These are phyloP conservation scores for Xylaria cubensis DNA, from an alignment of 495 filamentous ascomycete genomes.

Conservation along the genomic window DNA sequence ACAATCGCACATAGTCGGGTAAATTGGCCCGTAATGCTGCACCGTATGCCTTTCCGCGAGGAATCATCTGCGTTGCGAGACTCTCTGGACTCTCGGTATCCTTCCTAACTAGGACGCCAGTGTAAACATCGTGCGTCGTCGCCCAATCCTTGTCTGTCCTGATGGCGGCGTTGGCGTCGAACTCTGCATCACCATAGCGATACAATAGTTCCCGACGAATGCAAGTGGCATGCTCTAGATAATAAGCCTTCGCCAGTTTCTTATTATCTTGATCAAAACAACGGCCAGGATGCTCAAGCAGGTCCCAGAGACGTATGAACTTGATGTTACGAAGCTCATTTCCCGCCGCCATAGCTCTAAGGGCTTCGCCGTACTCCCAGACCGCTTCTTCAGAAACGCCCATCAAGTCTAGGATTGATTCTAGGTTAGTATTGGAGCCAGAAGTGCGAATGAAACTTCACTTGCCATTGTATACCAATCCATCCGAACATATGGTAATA, in stretches of 20 bases:
- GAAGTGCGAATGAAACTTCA: neutral
- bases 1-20: constrained; percentile 4
- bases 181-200: constrained; percentile 4
- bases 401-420: constrained; percentile 12
- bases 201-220: constrained; percentile 11
- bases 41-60: constrained; percentile 8
- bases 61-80: constrained; percentile 3
- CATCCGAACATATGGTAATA: constrained; percentile 12
- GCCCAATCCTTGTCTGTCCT: constrained; percentile 14
- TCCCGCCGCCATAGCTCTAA: constrained; percentile 3
- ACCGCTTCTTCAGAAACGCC: constrained; percentile 8
- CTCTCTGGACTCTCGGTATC: neutral
- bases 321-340: neutral
- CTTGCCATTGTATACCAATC: constrained; percentile 19
- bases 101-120: neutral
- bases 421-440: neutral
- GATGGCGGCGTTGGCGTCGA: neutral
- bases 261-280: neutral
- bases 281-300: neutral
- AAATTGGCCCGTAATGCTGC: neutral
- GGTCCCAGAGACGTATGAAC: constrained; percentile 10
- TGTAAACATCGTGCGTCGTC: constrained; percentile 2
- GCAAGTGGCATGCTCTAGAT: neutral
- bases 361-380: constrained; percentile 13
- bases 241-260: constrained; percentile 7